phyloP scores from a whole-genome alignment of 2,329 filamentous ascomycete genomes.

The Calycina marina region DNA sequence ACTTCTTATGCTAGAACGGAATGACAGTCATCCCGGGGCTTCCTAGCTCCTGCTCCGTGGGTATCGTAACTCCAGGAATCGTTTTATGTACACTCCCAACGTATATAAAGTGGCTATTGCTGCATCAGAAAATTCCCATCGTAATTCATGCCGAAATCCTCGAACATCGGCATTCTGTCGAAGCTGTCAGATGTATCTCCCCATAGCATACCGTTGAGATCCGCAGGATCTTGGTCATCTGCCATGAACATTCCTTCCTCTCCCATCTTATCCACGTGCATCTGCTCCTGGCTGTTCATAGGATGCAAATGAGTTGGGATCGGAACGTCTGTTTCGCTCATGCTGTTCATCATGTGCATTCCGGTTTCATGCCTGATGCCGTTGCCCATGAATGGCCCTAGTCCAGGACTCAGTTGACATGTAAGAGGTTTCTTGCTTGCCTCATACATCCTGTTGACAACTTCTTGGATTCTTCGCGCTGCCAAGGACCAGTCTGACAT shows the following conservation, averaged over 20 bases:
- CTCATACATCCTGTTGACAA: conserved; percentile 49
- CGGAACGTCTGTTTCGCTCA: conserved; percentile 1
- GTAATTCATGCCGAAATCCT: conserved; percentile 9
- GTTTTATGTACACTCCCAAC: not conserved
- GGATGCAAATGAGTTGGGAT: conserved; percentile 5
- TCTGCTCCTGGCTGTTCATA: conserved; percentile 24
- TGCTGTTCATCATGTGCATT: conserved; percentile 8
- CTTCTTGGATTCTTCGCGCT: conserved; percentile 46
- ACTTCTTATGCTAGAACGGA: no score
- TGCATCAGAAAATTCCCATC: conserved; percentile 17
- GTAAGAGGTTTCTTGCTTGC: conserved; percentile 25
- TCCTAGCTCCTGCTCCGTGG: no score
- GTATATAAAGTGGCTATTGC: conserved; percentile 9
- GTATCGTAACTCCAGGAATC: no score
- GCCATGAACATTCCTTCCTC: conserved; percentile 37
- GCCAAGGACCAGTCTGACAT: conserved; percentile 53
- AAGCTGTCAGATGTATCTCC: conserved; percentile 27
- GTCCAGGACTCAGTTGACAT: conserved; percentile 19
- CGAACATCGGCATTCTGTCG: conserved; percentile 18
- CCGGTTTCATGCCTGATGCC: conserved; percentile 4
- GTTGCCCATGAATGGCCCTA: conserved; percentile 23
- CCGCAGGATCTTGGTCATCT: conserved; percentile 39
- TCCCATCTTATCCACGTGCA: conserved; percentile 30
- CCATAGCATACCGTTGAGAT: conserved; percentile 42
- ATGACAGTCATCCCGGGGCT: no score